Base-by-base conservation (phyloP, 306 rosid species). In the Vicia sativa region DNA sequence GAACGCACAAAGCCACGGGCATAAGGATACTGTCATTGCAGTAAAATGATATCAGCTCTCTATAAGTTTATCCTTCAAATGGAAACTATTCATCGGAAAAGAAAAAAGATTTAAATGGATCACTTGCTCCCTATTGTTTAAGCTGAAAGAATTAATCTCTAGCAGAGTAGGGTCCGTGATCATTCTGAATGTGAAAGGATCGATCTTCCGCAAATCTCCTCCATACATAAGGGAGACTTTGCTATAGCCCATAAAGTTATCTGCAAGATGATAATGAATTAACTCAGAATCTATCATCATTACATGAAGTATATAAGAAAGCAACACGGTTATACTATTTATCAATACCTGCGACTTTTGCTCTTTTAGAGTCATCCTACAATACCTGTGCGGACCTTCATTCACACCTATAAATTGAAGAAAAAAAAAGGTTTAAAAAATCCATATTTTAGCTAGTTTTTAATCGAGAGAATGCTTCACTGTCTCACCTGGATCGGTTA, bases 181-280 rank as follows among this genome's bases (percentile, higher is more conserved):
- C 62, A 90, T 46, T 55, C 70, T 72, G 43, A 39, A 81, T 35
- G 96, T 85, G 34, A 56, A 5, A 18, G 79, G 49, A 62, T 90
- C 87, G 3, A 90, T 78, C 43, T 81, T 85, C 74, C 96, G 83
- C 80, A 93, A 73, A 84, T 93, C 97, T 56, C 99, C 99, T 21
- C 99, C 99, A 80, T 63, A 93, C 96, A 90, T 93, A 56, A 93
- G 86, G 99, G 99, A 83, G 99, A 93, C 80, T 84, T 93, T 39
- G 99, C 89, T 79, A 93, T 78, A 59, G 90, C 79, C 97, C 99
- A 93, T 73, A 93, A 70, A 62, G 95, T 90, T 85, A 90, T 81
- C 99, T 93, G 87, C 49, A 56, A 80, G 65, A 62, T 50, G 15
- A 53, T 71, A 41, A 48, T 8, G 39, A 26, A 38, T 50, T 61